Evolutionary conservation across 2,329 filamentous ascomycete genomes (phyloP).

Genomic region (Xylaria sp.): DNA sequence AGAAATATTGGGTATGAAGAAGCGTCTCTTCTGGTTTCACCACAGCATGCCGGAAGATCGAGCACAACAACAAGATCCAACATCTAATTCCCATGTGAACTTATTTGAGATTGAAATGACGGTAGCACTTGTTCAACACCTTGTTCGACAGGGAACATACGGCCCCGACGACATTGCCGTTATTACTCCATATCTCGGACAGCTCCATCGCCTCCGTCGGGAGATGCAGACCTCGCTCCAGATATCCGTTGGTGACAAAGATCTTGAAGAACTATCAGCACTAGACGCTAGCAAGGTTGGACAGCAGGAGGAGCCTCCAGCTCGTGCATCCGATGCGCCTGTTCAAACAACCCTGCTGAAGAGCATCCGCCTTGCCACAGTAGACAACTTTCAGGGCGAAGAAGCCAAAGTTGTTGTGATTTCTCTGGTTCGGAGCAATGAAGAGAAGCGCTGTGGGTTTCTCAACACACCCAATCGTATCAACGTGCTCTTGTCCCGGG

Average conservation of each 20-base stretch:
- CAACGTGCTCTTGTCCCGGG: conserved; percentile 71
- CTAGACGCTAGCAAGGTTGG: conserved; percentile 43
- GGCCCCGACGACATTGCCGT: conserved; percentile 68
- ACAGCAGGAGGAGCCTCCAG: conserved; percentile 28
- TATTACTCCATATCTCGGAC: conserved; percentile 68
- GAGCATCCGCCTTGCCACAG: conserved; percentile 63
- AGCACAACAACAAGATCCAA: conserved; percentile 37
- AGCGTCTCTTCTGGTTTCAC: conserved; percentile 64
- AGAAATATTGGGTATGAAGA: conserved; percentile 54
- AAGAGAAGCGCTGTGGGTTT: conserved; percentile 64
- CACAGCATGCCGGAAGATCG: conserved; percentile 47
- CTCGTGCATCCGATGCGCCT: background rate
- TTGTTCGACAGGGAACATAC: conserved; percentile 69
- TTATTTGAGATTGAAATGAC: conserved; percentile 68
- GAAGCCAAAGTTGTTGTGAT: conserved; percentile 74
- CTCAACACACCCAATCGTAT: conserved; percentile 69
- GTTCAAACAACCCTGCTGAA: conserved; percentile 53
- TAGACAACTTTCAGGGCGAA: conserved; percentile 81
- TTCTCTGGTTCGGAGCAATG: conserved; percentile 74
- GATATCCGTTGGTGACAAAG: conserved; percentile 68
- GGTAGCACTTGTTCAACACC: conserved; percentile 64
- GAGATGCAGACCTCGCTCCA: conserved; percentile 57
- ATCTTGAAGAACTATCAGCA: conserved; percentile 58
- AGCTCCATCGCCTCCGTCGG: conserved; percentile 57
- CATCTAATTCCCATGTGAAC: conserved; percentile 58